Evolutionary conservation across 805 yeast species (phyloP), one percentile per base, ranked within the genome.

Genomic region (Ogataea minuta): DNA sequence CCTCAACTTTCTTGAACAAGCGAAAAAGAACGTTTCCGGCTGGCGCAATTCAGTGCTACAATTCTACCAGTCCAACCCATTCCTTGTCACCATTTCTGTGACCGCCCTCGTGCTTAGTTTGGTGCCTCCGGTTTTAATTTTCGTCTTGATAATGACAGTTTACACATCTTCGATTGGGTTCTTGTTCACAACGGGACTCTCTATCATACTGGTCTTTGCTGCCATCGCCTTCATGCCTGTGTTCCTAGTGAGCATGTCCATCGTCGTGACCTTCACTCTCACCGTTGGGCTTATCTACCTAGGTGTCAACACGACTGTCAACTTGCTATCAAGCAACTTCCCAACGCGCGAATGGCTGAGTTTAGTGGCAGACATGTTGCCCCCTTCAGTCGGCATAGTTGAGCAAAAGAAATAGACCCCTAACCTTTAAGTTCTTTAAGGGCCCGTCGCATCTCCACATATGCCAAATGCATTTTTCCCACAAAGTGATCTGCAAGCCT

Each of bases 401-500:
- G 30, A 45, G 34, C 25, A 23, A 31, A 27, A 23, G 19, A 31
- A 4, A 16, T 34, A 27, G 37, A 9, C 5, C 21, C 21, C 32
- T 30, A 3, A 6, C 44, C 47, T 26, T 55, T 61, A 48, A 73
- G 47, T 19, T 64, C 71, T 6, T 68, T 68, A 43, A 75, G 68
- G 20, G 72, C 75, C 37, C 68, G 67, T 53, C 95, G 71, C 80
- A 90, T 81, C 36, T 74, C 79, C 2, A 81, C 90, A 59, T 82
- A 89, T 0, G 89, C 91, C 47, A 85, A 57, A 64, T 90, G 97
- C 43, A 86, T 77, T 52, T 87, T 88, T 1, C 98, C 98, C 16
- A 81, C 64, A 57, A 87, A 89, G 60, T 90, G 97, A 52, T 86
- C 96, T 1, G 91, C 95, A 46, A 90, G 67, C 50, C 97, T 71